These are phyloP conservation scores for Alternaria sp. DNA, from an alignment of 2,329 filamentous ascomycete species.

Conservation along the genomic window DNA sequence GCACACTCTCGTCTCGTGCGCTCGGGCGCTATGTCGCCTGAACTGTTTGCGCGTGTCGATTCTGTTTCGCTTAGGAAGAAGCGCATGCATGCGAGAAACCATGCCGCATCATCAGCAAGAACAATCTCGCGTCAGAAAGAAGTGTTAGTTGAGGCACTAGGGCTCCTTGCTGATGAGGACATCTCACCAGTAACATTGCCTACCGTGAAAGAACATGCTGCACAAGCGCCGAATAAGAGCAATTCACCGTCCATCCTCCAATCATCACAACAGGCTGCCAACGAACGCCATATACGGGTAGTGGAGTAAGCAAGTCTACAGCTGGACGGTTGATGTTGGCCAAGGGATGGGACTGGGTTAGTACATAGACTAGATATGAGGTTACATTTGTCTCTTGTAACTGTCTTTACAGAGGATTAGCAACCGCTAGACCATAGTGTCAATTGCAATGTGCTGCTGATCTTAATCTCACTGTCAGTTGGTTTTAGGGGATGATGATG, in stretches of 20 bases:
- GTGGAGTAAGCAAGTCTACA: slow-evolving; percentile 20
- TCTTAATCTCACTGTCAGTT: not conserved
- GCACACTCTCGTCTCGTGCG: slow-evolving; percentile 38
- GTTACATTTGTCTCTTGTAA: not conserved
- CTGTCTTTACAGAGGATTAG: not conserved
- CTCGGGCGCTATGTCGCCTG: slow-evolving; percentile 26
- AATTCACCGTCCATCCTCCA: slow-evolving; percentile 19
- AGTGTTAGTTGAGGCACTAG: not conserved
- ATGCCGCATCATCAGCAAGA: slow-evolving; percentile 12
- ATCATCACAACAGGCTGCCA: not conserved
- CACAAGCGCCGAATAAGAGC: slow-evolving; percentile 19
- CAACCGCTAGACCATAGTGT: not conserved
- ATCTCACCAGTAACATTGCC: slow-evolving; percentile 5
- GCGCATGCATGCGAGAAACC: slow-evolving; percentile 36
- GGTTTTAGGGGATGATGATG: not conserved
- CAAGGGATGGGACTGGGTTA: not conserved
- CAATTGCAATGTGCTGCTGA: not conserved
- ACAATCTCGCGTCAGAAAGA: not conserved
- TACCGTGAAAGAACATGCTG: slow-evolving; percentile 18
- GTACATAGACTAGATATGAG: not conserved
- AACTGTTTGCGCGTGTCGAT: slow-evolving; percentile 34
- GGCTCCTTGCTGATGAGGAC: slow-evolving; percentile 5
- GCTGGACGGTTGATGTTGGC: not conserved
- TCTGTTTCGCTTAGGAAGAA: slow-evolving; percentile 38
- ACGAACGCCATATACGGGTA: slow-evolving; percentile 28